Evolutionary conservation across 108 stramenopile species (phyloP), one percentile per base, ranked within the genome.

Genomic region (Nitzschia sp.): DNA sequence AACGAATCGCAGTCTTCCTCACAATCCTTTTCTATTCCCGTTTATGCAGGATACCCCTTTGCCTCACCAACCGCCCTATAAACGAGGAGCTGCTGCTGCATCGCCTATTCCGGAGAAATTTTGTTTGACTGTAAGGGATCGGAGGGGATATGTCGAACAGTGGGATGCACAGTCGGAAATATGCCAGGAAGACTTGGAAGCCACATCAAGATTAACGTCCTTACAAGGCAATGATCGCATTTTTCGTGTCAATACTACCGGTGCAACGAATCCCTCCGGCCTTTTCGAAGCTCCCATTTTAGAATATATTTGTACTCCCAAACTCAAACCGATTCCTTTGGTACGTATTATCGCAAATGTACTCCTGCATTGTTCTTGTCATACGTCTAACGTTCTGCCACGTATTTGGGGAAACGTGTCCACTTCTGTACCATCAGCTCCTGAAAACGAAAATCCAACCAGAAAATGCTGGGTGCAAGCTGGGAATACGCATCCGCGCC

Each of bases 401-500:
- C n/a, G n/a, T n/a, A n/a, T n/a, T n/a, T n/a, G n/a, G n/a, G n/a
- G n/a, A n/a, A n/a, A n/a, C 58, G 32, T 27, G 2, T 42, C 5
- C 54, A 23, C 21, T 28, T n/a, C 19, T 31, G 32, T 56, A 13
- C 56, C 35, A 42, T 54, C 60, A 85, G 84, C 59, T 87, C 59
- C 54, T 87, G 19, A 81, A 83, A 55, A 81, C 66, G 45, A 83
- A 83, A 61, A 54, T 82, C 18, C 64, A 68, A 24, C 1, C 11
- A n/a, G 23, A 49, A 63, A 34, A 42, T 25, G 19, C 46, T 54
- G 36, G 51, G 51, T 51, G 60, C 18, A 72, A 74, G 17, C 46
- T 87, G 2, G 82, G 75, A 30, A 63, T 82, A 24, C 82, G 82
- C 19, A 76, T 87, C n/a, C 73, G 86, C 32, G 81, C 82, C 54